phyloP scores from a whole-genome alignment of 495 filamentous ascomycete species.

The Amniculicola lignicola region DNA sequence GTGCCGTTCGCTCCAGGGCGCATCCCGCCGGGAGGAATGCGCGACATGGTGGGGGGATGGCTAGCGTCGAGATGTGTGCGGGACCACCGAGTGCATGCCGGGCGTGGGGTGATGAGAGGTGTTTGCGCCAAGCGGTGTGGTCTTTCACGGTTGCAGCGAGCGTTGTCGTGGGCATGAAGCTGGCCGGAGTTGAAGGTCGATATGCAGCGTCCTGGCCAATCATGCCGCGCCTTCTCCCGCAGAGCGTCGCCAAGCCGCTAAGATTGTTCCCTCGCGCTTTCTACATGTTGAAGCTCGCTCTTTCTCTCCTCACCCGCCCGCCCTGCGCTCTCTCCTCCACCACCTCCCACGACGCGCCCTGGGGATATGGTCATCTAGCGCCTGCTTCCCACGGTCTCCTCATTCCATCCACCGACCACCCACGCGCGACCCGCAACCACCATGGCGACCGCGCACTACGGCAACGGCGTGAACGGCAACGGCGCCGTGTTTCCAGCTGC shows the following conservation, averaged over 20 bases:
- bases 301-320: neutral
- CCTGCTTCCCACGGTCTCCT: neutral
- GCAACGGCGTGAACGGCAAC: conserved; percentile 57
- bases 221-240: too few relatives aligned
- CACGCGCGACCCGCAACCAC: conserved; percentile 14
- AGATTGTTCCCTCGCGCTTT: too few relatives aligned
- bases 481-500: conserved; percentile 38
- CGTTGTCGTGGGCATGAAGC: too few relatives aligned
- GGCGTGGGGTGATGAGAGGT: too few relatives aligned
- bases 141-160: too few relatives aligned
- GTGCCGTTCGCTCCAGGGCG: conserved; percentile 23
- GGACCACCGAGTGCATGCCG: neutral
- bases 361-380: neutral
- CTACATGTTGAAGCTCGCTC: too few relatives aligned
- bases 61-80: neutral
- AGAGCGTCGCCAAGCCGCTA: too few relatives aligned
- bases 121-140: too few relatives aligned
- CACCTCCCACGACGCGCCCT: neutral
- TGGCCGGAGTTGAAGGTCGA: too few relatives aligned
- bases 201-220: too few relatives aligned
- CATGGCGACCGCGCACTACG: conserved; percentile 49
- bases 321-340: neutral
- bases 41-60: conserved; percentile 23
- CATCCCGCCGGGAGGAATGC: conserved; percentile 12
- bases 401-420: neutral